Base-by-base conservation (phyloP, 2,329 filamentous ascomycete species). In the Pseudogymnoascus pannorum region DNA sequence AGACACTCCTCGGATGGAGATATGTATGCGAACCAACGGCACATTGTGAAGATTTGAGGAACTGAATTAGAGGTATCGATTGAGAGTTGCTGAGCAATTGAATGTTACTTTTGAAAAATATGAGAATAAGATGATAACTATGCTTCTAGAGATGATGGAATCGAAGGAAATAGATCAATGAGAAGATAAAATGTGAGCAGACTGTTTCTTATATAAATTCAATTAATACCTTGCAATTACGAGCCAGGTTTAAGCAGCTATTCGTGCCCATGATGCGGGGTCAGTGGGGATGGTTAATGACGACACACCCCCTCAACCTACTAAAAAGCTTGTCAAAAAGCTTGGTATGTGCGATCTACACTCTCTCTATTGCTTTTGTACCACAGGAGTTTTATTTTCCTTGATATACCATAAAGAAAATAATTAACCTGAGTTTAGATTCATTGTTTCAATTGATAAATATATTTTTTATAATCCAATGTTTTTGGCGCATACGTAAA, bases 21-120 rank as follows among this genome's bases (percentile, higher is more conserved):
- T 61, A 83, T 76, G 66, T 83, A 83, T 18, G 79, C 80, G 65
- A 83, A 82, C 80, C 80, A 83, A 33, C 80, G 79, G 71, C 75
- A 77, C 76, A 77, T 79, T 20, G 58, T 68, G 64, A 58, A 18
- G 57, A 31, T 44, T 20, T 54, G 26, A 31, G 16, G n/a, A 14
- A 31, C 9, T 20, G 5, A 29, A 29, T 9, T 31, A 9, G 2
- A 7, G 33, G n/a, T 12, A 5, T n/a, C 12, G 33, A 35, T 35
- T 35, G 33, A 31, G 42, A 3, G 26, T 31, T 54, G 1, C 5
- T 54, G 24, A 5, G 14, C 26, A 31, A 54, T 54, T 20, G 48
- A 54, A 9, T 16, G 4, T 14, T 54, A 26, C 9, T 31, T 54
- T 18, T 54, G 26, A 11, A 9, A 54, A 54, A 31, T 54, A 31